phyloP scores from a whole-genome alignment of 495 filamentous ascomycete species.

The Poronia punctata region DNA sequence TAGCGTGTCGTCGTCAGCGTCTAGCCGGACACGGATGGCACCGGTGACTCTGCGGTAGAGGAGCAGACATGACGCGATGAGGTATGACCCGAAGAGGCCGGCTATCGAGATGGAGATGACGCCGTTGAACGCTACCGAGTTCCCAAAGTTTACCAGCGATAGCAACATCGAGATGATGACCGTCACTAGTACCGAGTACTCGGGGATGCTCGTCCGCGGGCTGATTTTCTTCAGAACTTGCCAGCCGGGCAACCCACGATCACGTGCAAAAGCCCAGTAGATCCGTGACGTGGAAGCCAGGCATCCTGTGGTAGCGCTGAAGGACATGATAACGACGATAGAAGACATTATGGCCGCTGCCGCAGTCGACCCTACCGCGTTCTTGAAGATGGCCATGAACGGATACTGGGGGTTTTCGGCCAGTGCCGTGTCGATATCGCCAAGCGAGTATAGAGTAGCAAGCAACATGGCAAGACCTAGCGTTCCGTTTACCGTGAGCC shows the following conservation, averaged over 20 bases:
- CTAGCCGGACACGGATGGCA: slow-evolving; percentile 1
- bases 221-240: slow-evolving; percentile 5
- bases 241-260: slow-evolving; percentile 35
- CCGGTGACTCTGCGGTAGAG: slow-evolving; percentile 29
- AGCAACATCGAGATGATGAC: slow-evolving; percentile 33
- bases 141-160: slow-evolving; percentile 45
- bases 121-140: slow-evolving; percentile 40
- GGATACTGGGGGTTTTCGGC: slow-evolving; percentile 35
- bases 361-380: slow-evolving; percentile 21
- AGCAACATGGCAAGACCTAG: slow-evolving; percentile 47
- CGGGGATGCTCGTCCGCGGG: slow-evolving; percentile 22
- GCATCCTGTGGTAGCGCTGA: slow-evolving; percentile 28
- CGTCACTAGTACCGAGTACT: slow-evolving; percentile 31
- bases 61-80: slow-evolving; percentile 34
- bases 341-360: slow-evolving; percentile 28
- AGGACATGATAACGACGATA: slow-evolving; percentile 28
- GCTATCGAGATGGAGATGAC: slow-evolving; percentile 39
- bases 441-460: slow-evolving; percentile 47
- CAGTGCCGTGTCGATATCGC: slow-evolving; percentile 38
- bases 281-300: slow-evolving; percentile 45
- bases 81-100: slow-evolving; percentile 36
- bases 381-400: slow-evolving; percentile 40
- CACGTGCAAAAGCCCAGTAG: slow-evolving; percentile 48
- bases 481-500: slow-evolving; percentile 42
- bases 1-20: slow-evolving; percentile 8